Base-by-base conservation (phyloP, 495 filamentous ascomycete species). In the Penicillium bovifimosum region DNA sequence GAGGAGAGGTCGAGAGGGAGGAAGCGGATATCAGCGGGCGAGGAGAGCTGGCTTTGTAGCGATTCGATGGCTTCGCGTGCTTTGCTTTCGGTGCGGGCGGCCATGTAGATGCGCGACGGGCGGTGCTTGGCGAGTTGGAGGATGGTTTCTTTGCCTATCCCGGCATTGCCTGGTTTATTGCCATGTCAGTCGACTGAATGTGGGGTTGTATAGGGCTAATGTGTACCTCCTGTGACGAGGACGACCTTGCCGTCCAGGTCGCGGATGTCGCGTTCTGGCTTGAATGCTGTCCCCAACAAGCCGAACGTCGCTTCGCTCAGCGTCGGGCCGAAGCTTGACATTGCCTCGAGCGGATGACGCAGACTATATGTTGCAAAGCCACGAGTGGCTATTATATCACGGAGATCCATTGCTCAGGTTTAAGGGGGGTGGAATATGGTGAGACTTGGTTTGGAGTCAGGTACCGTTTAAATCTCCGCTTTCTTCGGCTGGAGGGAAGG, bases 111-210 rank as follows among this genome's bases (percentile, higher is more conserved):
- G 13, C 79, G 76, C 8, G 75, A 61, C 13, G 85, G 82, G 32
- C 71, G 56, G 59, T 87, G 86, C 46, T 75, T 73, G 18, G 81
- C 80, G 9, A 87, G 76, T 26, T 82, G 77, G 49, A 78, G 66
- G 41, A 87, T 68, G 14, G 84, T 79, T 56, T 84, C 80, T 64
- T 79, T 78, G 53, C 86, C 86, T 4, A 90, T 72, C 3, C 88
- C 87, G 41, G 75, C 69, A 59, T 83, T 89, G 31, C 84, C 84
- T 84, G 46, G 18, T 16, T 26, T 5, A n/a, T 7, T 17, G 8
- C 41, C 7, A 5, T 14, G 47, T 57, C 33, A 52, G 41, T 42
- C 3, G 9, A n/a, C 7, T 47, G 32, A 13, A 35, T 16, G 7
- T 18, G 14, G 24, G 5, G 47, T 11, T 3, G 17, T 13, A 43